Evolutionary conservation across 768 basidiomycete genomes (phyloP).

Genomic region (Mycena galopus): DNA sequence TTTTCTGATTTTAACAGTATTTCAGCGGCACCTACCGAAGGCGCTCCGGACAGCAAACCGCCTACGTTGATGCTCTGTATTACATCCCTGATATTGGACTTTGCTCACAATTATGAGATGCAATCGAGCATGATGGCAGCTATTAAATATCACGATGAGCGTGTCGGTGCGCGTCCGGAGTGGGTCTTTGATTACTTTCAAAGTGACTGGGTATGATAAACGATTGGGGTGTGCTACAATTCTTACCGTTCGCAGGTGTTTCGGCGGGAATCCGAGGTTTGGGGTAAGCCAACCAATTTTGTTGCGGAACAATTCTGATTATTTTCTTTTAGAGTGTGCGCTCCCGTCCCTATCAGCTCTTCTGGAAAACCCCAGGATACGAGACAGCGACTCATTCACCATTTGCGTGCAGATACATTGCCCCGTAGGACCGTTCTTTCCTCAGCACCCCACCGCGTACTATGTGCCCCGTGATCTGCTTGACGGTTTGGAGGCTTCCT

Average conservation of each 20-base stretch:
- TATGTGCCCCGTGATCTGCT: slow-evolving; percentile 77
- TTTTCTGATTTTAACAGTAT: not conserved
- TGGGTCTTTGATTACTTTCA: slow-evolving; percentile 85
- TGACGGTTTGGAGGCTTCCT: slow-evolving; percentile 75
- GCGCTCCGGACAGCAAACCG: slow-evolving; percentile 46
- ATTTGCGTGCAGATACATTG: slow-evolving; percentile 83
- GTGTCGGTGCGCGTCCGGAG: slow-evolving; percentile 70
- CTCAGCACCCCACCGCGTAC: slow-evolving; percentile 74
- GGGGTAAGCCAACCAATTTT: slow-evolving; percentile 58
- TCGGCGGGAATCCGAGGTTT: slow-evolving; percentile 78
- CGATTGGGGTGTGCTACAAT: not conserved
- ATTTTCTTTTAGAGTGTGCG: slow-evolving; percentile 63
- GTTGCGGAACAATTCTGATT: not conserved
- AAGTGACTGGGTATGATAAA: slow-evolving; percentile 64
- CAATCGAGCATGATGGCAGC: slow-evolving; percentile 79
- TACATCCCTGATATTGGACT: slow-evolving; percentile 74
- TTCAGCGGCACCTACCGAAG: slow-evolving; percentile 43
- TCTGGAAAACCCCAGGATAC: slow-evolving; percentile 69
- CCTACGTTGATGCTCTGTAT: slow-evolving; percentile 72
- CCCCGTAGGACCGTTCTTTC: slow-evolving; percentile 68
- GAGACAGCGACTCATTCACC: slow-evolving; percentile 75
- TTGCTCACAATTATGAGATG: slow-evolving; percentile 70
- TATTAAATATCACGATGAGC: slow-evolving; percentile 74
- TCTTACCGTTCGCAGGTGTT: slow-evolving; percentile 48
- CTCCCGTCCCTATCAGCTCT: slow-evolving; percentile 73